phyloP scores from a whole-genome alignment of 257 asterid species.

The Solanum bulbocastanum region DNA sequence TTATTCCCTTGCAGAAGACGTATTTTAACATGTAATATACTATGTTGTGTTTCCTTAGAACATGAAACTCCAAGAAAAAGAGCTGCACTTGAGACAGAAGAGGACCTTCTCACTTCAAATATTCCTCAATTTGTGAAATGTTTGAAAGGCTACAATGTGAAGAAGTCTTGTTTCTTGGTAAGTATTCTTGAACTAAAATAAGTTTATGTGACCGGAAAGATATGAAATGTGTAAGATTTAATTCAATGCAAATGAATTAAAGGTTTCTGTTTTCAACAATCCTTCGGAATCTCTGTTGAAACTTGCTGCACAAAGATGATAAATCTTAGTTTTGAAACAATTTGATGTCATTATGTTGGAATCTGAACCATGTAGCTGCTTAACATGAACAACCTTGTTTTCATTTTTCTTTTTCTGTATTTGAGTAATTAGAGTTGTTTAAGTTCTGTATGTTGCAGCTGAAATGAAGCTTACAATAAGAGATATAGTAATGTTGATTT shows the following conservation, averaged over 20 bases:
- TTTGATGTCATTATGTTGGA: not conserved
- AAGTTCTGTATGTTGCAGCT: not conserved
- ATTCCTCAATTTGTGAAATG: not conserved
- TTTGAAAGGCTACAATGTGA: slow-evolving; percentile 3
- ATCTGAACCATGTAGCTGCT: not conserved
- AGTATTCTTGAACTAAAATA: not conserved
- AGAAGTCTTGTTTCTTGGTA: not conserved
- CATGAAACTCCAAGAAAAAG: not conserved
- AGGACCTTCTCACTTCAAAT: not conserved
- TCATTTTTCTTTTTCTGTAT: not conserved
- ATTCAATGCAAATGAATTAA: not conserved
- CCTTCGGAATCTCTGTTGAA: not conserved
- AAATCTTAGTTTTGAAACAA: not conserved
- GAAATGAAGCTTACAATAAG: not conserved
- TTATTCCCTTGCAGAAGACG: not conserved
- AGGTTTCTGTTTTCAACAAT: not conserved
- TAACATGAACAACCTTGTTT: not conserved
- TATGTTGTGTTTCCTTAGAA: not conserved
- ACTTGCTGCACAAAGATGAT: not conserved
- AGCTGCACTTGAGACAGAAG: not conserved
- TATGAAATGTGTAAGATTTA: not conserved
- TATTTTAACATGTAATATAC: not conserved
- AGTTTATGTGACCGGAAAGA: not conserved
- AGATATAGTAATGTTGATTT: not conserved
- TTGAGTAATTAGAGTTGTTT: not conserved